Evolutionary conservation across 768 basidiomycete species (phyloP).

Genomic region (Phaffia tasmanica): DNA sequence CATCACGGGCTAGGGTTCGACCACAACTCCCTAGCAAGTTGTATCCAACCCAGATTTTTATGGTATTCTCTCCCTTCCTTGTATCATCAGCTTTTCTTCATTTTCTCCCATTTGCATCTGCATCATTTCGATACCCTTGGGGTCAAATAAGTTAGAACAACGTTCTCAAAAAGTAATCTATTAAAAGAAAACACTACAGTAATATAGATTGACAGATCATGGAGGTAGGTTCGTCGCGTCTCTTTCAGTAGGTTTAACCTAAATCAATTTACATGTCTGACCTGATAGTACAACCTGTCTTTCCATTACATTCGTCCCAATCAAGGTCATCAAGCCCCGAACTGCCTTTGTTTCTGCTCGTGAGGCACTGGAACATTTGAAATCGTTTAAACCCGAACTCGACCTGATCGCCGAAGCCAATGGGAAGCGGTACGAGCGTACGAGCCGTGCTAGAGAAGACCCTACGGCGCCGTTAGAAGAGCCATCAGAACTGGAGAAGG

Average conservation of each 20-base stretch:
- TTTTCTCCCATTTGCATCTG: too few species aligned
- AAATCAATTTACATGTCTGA: neutral
- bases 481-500: slow-evolving; percentile 5
- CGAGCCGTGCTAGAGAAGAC: slow-evolving; percentile 8
- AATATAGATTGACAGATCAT: neutral
- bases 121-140: too few species aligned
- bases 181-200: too few species aligned
- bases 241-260: neutral
- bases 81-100: too few species aligned
- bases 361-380: slow-evolving; percentile 23
- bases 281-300: neutral
- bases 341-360: slow-evolving; percentile 18
- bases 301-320: neutral
- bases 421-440: neutral
- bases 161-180: too few species aligned
- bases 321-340: slow-evolving; percentile 19
- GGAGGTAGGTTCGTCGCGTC: slow-evolving; percentile 6
- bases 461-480: slow-evolving; percentile 3
- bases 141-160: too few species aligned
- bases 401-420: slow-evolving; percentile 10
- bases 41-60: too few species aligned
- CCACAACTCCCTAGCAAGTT: neutral
- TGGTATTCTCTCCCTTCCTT: too few species aligned
- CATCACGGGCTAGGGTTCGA: neutral
- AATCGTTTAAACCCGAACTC: slow-evolving; percentile 16